A percentile compares a stretch with the other conserved stretches of the same genome.
Evolutionary conservation across 306 rosid genomes (phyloP).

Genomic region (Casuarina glauca): DNA sequence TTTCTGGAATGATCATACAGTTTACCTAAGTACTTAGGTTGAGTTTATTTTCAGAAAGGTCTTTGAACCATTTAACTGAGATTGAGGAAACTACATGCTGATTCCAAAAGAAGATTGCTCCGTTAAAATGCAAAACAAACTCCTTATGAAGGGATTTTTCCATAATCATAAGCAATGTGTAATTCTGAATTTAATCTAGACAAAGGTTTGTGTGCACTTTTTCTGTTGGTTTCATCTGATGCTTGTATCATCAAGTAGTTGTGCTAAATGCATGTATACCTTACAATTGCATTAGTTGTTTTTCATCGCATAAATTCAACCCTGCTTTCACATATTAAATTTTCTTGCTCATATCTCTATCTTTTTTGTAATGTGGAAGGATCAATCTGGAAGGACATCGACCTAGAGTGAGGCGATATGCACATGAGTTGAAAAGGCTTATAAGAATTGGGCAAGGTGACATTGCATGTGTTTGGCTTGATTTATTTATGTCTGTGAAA

Average conservation of each 20-base stretch:
- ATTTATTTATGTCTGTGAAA: not conserved
- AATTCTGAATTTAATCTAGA: not conserved
- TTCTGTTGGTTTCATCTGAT: conserved; percentile 2
- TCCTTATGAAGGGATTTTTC: not conserved
- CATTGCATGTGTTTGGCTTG: conserved; percentile 11
- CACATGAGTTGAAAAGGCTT: conserved; percentile 69
- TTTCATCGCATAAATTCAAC: conserved; percentile 21
- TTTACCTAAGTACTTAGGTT: conserved; percentile 1
- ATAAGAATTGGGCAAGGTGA: conserved; percentile 93
- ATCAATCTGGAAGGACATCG: conserved; percentile 75
- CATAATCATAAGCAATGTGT: not conserved
- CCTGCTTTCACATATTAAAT: conserved; percentile 15
- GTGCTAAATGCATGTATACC: not conserved
- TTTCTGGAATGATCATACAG: conserved; percentile 18
- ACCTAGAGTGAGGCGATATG: conserved; percentile 77
- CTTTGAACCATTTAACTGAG: conserved; percentile 3
- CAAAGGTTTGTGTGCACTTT: not conserved
- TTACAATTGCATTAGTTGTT: not conserved
- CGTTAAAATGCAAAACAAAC: conserved; percentile 1
- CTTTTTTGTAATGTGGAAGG: conserved; percentile 50
- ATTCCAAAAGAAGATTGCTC: not conserved
- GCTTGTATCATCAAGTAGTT: conserved; percentile 2
- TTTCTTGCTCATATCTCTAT: not conserved
- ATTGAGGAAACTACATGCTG: not conserved
- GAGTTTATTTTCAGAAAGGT: conserved; percentile 5